Percentiles rank a stretch among this genome's conserved stretches.
Evolutionary conservation across 208 protist species (phyloP).

Genomic region (Wallacemonas sp.): DNA sequence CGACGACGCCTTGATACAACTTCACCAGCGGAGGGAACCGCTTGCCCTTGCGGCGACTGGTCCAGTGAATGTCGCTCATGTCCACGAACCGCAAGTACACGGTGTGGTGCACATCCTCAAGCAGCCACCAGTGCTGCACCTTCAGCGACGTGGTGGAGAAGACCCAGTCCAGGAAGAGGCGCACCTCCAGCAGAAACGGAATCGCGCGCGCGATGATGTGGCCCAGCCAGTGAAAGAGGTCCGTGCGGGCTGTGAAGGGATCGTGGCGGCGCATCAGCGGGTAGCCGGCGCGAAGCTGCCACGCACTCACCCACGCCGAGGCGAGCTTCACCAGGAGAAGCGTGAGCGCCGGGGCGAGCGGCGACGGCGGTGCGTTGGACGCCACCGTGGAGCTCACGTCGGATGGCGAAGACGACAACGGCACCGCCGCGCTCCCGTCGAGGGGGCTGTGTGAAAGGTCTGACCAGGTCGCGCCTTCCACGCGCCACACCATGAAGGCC

Average conservation of each 20-base stretch:
- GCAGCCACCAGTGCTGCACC: slow-evolving; percentile 75
- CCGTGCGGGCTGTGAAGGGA: slow-evolving; percentile 51
- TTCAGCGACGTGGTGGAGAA: slow-evolving; percentile 65
- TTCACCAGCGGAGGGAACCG: slow-evolving; percentile 53
- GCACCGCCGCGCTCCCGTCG: not conserved
- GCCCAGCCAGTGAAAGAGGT: slow-evolving; percentile 49
- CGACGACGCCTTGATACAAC: slow-evolving; percentile 53
- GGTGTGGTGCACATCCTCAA: slow-evolving; percentile 76
- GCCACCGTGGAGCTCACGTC: too few relatives aligned
- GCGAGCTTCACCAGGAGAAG: slow-evolving; percentile 43
- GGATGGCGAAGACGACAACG: not conserved
- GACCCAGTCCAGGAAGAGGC: slow-evolving; percentile 79
- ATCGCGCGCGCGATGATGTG: slow-evolving; percentile 54
- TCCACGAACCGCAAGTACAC: slow-evolving; percentile 70
- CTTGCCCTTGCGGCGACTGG: slow-evolving; percentile 36
- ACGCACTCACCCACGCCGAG: slow-evolving; percentile 46
- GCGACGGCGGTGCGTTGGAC: too few relatives aligned
- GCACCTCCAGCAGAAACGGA: slow-evolving; percentile 80
- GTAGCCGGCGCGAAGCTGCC: slow-evolving; percentile 58
- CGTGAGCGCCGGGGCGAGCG: slow-evolving; percentile 25
- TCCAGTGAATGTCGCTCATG: slow-evolving; percentile 57
- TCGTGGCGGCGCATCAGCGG: slow-evolving; percentile 53
- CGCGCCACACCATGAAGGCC: slow-evolving; percentile 43
- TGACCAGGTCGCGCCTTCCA: not conserved
- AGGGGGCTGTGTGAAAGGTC: too few relatives aligned